Conservation (phyloP, 1,284 basidiomycete genomes). For the Ceratobasidium sp. region DNA sequence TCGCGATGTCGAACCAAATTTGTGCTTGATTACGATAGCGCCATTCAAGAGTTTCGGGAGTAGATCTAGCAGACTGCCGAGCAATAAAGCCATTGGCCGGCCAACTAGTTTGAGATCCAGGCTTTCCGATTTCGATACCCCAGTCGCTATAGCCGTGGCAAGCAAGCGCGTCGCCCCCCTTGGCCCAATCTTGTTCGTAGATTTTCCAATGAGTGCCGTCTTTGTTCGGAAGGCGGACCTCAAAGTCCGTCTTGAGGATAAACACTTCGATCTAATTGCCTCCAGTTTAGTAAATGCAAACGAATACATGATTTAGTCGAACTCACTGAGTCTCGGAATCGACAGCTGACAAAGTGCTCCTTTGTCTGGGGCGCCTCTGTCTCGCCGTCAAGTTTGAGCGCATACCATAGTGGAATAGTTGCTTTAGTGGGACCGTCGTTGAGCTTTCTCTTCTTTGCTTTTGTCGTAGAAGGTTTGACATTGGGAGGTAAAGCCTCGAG, state of each 20-base stretch:
- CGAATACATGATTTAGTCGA: background rate
- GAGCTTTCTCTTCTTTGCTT: no score
- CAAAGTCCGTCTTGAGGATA: background rate
- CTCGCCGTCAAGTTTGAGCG: no score
- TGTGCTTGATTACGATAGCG: background rate
- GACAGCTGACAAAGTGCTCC: background rate
- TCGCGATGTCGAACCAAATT: background rate
- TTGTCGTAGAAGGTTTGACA: no score
- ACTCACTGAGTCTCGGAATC: background rate
- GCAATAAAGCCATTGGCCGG: background rate
- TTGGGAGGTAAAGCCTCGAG: no score
- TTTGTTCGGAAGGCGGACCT: background rate
- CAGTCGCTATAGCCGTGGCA: background rate
- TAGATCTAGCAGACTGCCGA: background rate
- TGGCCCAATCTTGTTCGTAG: background rate
- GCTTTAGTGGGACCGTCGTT: no score
- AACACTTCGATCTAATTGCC: background rate
- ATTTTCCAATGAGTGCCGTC: background rate
- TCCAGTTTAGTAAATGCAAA: background rate
- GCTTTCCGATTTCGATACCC: background rate
- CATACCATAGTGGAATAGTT: no score
- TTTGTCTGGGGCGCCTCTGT: no score
- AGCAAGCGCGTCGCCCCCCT: no score
- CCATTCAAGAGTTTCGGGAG: no score
- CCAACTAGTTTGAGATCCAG: background rate